Evolutionary conservation across 2,329 filamentous ascomycete genomes (phyloP).

Genomic region (Calonectria crousiana): DNA sequence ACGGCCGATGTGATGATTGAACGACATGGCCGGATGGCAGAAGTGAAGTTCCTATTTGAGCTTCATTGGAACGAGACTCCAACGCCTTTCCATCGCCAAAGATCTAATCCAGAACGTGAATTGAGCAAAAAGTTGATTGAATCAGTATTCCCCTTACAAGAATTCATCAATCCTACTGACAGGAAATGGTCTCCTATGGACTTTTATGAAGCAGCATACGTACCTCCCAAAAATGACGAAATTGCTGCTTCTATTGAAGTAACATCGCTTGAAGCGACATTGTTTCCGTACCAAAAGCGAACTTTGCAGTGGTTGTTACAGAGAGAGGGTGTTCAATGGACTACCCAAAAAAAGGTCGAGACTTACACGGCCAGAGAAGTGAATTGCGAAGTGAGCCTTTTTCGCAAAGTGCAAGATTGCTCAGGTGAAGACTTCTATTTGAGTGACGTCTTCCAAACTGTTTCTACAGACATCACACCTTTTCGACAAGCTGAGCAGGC

Average conservation of each 20-base stretch:
- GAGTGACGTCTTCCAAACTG: conserved; percentile 73
- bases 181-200: conserved; percentile 60
- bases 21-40: conserved; percentile 39
- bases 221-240: conserved; percentile 63
- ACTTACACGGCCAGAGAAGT: conserved; percentile 23
- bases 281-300: conserved; percentile 81
- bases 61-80: conserved; percentile 59
- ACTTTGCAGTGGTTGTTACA: conserved; percentile 77
- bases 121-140: conserved; percentile 52
- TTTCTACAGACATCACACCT: conserved; percentile 61
- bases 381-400: conserved; percentile 40
- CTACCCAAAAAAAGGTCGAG: conserved; percentile 33
- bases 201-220: conserved; percentile 79
- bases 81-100: conserved; percentile 40
- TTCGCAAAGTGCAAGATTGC: conserved; percentile 50
- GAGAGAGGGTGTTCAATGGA: conserved; percentile 72
- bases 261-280: conserved; percentile 58
- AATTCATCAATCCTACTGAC: neutral
- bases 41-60: conserved; percentile 49
- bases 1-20: conserved; percentile 48
- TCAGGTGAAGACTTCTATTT: conserved; percentile 60
- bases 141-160: conserved; percentile 47
- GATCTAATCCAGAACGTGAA: conserved; percentile 11
- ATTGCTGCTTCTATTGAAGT: conserved; percentile 55
- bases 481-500: conserved; percentile 58